These are phyloP conservation scores for Zasmidium cellare DNA, from an alignment of 2,329 filamentous ascomycete genomes.

Conservation along the genomic window DNA sequence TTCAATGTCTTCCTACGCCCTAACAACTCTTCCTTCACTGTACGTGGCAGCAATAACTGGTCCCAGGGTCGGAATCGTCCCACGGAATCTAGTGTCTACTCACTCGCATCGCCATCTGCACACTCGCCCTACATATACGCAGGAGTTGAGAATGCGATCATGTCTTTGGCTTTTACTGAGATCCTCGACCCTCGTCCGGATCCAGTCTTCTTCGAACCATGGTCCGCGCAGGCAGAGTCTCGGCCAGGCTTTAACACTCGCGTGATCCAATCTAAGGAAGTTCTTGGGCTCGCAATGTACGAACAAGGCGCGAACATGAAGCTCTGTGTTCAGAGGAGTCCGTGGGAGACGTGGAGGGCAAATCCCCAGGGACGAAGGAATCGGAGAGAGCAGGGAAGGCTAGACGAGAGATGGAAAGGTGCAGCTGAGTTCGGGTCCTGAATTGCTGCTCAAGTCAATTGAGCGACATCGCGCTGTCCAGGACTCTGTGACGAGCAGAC, in stretches of 20 bases:
- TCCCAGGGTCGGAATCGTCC: constrained; percentile 22
- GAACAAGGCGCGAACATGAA: constrained; percentile 45
- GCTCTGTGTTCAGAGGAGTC: constrained; percentile 40
- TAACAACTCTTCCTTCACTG: constrained; percentile 22
- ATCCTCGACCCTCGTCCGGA: constrained; percentile 47
- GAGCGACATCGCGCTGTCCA: no score
- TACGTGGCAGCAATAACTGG: constrained; percentile 26
- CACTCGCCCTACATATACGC: constrained; percentile 48
- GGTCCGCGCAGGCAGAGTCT: neutral
- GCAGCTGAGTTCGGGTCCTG: constrained; percentile 16
- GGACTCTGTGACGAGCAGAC: no score
- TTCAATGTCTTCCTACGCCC: constrained; percentile 52
- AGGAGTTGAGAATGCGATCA: constrained; percentile 47
- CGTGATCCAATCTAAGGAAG: constrained; percentile 31
- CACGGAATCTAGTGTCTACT: constrained; percentile 47
- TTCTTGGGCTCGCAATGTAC: constrained; percentile 48
- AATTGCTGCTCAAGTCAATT: neutral
- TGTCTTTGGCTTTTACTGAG: constrained; percentile 46
- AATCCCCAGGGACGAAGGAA: constrained; percentile 15
- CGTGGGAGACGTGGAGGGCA: constrained; percentile 29
- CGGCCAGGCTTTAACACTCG: neutral
- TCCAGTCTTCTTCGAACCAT: constrained; percentile 33
- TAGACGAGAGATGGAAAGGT: constrained; percentile 43
- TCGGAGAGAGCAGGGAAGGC: constrained; percentile 15
- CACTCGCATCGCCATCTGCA: constrained; percentile 47